phyloP scores from a whole-genome alignment of 192 early-diverging fungal species.

The Gaertneriomyces sp. region DNA sequence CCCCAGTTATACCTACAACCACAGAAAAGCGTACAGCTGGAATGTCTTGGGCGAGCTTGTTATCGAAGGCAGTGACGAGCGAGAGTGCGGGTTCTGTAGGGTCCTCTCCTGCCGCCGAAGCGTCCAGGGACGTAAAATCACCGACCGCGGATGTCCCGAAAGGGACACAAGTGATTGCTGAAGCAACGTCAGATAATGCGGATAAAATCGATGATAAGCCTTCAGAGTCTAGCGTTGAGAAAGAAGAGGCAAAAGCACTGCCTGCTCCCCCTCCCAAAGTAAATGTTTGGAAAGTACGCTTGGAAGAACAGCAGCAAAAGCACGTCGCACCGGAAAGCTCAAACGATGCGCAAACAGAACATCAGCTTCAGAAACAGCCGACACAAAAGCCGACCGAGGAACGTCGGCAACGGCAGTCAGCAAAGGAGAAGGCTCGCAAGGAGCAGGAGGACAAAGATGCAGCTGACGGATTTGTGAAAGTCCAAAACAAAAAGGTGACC shows the following conservation, averaged over 20 bases:
- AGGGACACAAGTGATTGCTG: no score
- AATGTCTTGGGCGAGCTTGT: no score
- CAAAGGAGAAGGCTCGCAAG: constrained; percentile 26
- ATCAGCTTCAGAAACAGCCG: not conserved
- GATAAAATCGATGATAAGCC: no score
- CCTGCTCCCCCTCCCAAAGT: constrained; percentile 27
- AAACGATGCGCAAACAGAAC: not conserved
- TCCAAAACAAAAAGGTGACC: constrained; percentile 25
- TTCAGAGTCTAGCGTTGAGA: no score
- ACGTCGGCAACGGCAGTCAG: constrained; percentile 17
- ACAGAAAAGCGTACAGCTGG: no score
- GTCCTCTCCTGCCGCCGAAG: no score
- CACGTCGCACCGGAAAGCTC: not conserved
- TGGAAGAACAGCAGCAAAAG: constrained; percentile 31
- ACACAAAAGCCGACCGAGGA: constrained; percentile 12
- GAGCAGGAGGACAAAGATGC: constrained; percentile 40
- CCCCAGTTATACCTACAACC: no score
- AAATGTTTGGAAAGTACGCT: constrained; percentile 56
- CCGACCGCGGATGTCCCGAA: no score
- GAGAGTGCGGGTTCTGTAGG: no score
- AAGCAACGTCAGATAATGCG: no score
- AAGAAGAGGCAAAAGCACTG: not conserved
- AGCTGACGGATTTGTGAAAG: constrained; percentile 41
- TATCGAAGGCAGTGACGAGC: no score
- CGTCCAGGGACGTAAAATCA: no score